Conservation (phyloP, 345 rosid species). For the Gossypium stocksii region DNA sequence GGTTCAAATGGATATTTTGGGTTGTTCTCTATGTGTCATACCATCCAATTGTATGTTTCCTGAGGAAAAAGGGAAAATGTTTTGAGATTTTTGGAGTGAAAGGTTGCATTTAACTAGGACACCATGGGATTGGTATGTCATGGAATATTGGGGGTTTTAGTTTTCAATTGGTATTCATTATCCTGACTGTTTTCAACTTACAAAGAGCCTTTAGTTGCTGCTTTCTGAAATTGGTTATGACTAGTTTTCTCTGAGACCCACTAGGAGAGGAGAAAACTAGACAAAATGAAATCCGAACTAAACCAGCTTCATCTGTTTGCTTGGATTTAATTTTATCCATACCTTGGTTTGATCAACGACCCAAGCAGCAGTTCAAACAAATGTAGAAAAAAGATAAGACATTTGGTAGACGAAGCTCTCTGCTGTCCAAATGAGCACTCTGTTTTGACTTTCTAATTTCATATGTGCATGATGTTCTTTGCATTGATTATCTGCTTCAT, state of each 20-base stretch:
- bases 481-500: no score
- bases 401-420: neutral
- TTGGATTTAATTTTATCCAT: neutral
- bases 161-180: neutral
- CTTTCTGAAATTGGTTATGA: neutral
- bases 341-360: neutral
- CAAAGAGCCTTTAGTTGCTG: neutral
- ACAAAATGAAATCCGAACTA: neutral
- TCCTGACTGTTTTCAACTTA: neutral
- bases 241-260: neutral
- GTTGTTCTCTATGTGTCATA: neutral
- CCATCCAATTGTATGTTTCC: no score
- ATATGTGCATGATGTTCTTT: neutral
- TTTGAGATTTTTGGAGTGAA: neutral
- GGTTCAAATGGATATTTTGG: neutral
- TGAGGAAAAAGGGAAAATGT: neutral
- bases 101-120: neutral
- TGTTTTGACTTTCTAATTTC: neutral
- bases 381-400: neutral
- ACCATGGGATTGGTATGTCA: neutral
- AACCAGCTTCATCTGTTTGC: neutral
- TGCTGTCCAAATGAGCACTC: neutral
- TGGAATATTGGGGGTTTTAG: neutral
- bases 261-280: neutral
- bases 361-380: neutral